Evolutionary conservation across 2,329 filamentous ascomycete species (phyloP).

Genomic region (Penicillium oxalicum): DNA sequence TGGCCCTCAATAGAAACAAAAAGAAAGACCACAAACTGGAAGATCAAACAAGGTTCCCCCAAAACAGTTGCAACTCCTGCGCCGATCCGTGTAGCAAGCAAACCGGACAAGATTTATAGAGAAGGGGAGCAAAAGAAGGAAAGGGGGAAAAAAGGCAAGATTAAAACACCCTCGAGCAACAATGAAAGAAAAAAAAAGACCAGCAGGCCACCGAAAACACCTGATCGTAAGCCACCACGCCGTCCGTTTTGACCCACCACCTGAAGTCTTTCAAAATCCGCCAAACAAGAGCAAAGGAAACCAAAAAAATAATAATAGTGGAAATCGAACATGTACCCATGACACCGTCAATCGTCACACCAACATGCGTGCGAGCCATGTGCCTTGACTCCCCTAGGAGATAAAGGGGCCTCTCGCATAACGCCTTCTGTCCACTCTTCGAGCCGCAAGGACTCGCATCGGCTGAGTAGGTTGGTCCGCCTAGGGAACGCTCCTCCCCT

Average conservation of each 20-base stretch:
- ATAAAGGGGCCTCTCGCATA: too few species aligned
- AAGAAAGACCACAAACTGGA: slow-evolving; percentile 3
- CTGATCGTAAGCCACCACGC: slow-evolving; percentile 22
- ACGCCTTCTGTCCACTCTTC: too few species aligned
- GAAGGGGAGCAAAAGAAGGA: slow-evolving; percentile 14
- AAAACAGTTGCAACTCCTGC: slow-evolving; percentile 9
- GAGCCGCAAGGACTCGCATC: too few species aligned
- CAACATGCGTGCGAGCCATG: neutral
- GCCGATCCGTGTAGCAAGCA: slow-evolving; percentile 25
- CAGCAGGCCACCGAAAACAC: slow-evolving; percentile 23
- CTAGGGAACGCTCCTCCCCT: too few species aligned
- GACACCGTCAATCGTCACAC: neutral
- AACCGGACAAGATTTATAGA: too few species aligned
- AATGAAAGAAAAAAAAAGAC: slow-evolving; percentile 1
- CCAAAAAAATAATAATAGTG: slow-evolving; percentile 2
- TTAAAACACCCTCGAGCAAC: neutral
- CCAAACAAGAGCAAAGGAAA: slow-evolving; percentile 13
- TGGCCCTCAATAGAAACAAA: neutral
- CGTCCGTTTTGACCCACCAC: slow-evolving; percentile 11
- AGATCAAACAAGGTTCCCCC: slow-evolving; percentile 5
- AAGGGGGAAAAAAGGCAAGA: neutral
- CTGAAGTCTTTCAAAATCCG: slow-evolving; percentile 14
- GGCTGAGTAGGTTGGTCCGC: too few species aligned
- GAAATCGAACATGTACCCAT: neutral
- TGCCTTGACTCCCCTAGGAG: neutral